Conservation (phyloP, 192 early-diverging fungal genomes). For the Gorgonomyces haynaldii region DNA sequence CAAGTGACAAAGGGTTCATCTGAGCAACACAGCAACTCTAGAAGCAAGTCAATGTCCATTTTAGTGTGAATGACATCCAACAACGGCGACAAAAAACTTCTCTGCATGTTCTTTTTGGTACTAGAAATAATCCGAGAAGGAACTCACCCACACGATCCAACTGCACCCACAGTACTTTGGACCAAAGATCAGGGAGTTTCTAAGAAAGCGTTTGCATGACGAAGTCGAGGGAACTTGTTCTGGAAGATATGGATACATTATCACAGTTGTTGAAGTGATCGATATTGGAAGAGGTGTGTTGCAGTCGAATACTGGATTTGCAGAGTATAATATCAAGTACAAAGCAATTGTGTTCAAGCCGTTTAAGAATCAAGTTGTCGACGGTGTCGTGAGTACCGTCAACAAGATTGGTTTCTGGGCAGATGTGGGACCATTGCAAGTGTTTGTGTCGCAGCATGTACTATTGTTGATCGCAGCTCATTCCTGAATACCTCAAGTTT, state of each 20-base stretch:
- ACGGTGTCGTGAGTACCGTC: constrained; percentile 74
- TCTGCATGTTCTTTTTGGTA: neutral
- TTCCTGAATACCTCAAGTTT: constrained; percentile 82
- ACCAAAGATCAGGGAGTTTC: constrained; percentile 47
- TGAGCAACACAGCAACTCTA: neutral
- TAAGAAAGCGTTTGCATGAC: constrained; percentile 71
- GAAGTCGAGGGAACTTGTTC: constrained; percentile 95
- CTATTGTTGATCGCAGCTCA: constrained; percentile 38
- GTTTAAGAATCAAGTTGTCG: constrained; percentile 92
- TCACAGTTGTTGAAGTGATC: constrained; percentile 66
- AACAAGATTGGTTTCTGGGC: constrained; percentile 94
- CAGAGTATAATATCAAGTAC: constrained; percentile 87
- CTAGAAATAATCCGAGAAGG: too few species aligned
- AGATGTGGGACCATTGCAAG: constrained; percentile 84
- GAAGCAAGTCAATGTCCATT: neutral
- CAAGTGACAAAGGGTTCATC: neutral
- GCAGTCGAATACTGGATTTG: constrained; percentile 65
- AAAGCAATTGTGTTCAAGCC: constrained; percentile 96
- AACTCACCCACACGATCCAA: constrained; percentile 82
- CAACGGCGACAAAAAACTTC: neutral
- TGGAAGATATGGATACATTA: constrained; percentile 87
- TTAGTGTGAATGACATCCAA: neutral
- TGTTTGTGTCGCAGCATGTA: constrained; percentile 79
- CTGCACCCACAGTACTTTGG: constrained; percentile 91
- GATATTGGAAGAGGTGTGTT: constrained; percentile 64